A percentile compares a stretch with the other conserved stretches of the same genome.
phyloP scores from a whole-genome alignment of 192 early-diverging fungal genomes.

The Backusella luteola region DNA sequence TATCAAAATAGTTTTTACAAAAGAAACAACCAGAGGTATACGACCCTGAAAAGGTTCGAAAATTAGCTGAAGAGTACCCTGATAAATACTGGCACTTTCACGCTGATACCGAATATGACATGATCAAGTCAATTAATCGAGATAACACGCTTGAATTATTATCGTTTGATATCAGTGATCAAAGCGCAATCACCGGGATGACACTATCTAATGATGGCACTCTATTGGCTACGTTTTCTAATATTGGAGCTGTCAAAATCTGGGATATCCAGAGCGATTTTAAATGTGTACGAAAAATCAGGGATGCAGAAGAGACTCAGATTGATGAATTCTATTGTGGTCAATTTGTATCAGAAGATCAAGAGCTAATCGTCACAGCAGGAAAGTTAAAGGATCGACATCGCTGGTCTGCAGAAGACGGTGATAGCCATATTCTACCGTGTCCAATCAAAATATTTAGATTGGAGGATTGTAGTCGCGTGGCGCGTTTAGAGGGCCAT shows the following conservation, averaged over 20 bases:
- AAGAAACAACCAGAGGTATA: slow-evolving; percentile 4
- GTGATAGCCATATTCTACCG: slow-evolving; percentile 92
- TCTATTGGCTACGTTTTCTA: slow-evolving; percentile 86
- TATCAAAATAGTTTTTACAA: background rate
- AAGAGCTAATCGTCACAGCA: slow-evolving; percentile 63
- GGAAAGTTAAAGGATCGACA: slow-evolving; percentile 92
- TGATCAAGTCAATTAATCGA: slow-evolving; percentile 68
- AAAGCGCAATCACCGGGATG: slow-evolving; percentile 83
- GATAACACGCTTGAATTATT: slow-evolving; percentile 67
- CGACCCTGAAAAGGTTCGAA: slow-evolving; percentile 42
- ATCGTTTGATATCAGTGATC: slow-evolving; percentile 67
- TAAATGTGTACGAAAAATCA: slow-evolving; percentile 62
- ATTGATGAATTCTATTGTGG: slow-evolving; percentile 94
- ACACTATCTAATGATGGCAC: slow-evolving; percentile 79
- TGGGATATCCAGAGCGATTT: slow-evolving; percentile 80
- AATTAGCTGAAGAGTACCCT: slow-evolving; percentile 56
- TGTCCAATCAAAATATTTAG: slow-evolving; percentile 94
- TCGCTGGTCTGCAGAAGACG: slow-evolving; percentile 84
- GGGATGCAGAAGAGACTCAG: slow-evolving; percentile 71
- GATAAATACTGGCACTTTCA: slow-evolving; percentile 61
- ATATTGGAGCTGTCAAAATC: slow-evolving; percentile 67
- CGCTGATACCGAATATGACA: slow-evolving; percentile 46
- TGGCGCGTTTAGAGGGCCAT: slow-evolving; percentile 76
- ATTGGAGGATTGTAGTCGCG: slow-evolving; percentile 70
- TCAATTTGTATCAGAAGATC: slow-evolving; percentile 52